Evolutionary conservation across 73 alveolate species (phyloP).

Genomic region (Effrenium voratum): DNA sequence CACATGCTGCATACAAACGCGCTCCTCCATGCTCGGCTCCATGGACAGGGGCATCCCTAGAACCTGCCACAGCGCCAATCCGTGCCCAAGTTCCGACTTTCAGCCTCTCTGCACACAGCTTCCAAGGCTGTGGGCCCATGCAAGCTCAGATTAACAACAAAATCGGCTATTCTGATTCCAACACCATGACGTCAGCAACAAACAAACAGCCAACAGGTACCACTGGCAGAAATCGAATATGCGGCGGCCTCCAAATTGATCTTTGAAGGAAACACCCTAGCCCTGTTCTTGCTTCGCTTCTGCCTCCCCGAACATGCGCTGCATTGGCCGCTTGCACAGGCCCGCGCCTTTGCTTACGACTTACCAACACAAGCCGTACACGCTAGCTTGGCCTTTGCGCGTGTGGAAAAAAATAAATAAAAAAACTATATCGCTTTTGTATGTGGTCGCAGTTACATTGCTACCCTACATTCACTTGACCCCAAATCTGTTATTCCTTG

Average conservation of each 20-base stretch:
- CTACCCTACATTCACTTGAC: too few species aligned
- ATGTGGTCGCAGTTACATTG: too few species aligned
- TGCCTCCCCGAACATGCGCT: slow-evolving; percentile 88
- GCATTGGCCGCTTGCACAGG: slow-evolving; percentile 90
- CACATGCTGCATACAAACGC: too few species aligned
- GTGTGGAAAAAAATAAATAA: too few species aligned
- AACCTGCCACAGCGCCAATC: slow-evolving; percentile 17
- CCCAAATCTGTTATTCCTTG: too few species aligned
- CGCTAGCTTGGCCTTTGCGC: neutral
- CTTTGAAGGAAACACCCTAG: neutral
- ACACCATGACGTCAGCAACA: neutral
- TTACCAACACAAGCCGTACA: neutral
- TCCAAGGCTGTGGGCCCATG: too few species aligned
- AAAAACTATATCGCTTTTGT: too few species aligned
- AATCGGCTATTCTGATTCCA: too few species aligned
- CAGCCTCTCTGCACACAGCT: neutral
- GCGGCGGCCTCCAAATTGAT: neutral
- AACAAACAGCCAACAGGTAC: neutral
- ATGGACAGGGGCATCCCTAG: slow-evolving; percentile 79
- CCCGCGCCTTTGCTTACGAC: slow-evolving; percentile 60
- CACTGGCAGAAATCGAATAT: too few species aligned
- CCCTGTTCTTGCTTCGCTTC: neutral
- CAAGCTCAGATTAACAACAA: too few species aligned
- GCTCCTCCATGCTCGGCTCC: slow-evolving; percentile 83
- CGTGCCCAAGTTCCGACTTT: neutral